phyloP scores from a whole-genome alignment of 768 basidiomycete genomes.

The Leccinum longicurvipes region DNA sequence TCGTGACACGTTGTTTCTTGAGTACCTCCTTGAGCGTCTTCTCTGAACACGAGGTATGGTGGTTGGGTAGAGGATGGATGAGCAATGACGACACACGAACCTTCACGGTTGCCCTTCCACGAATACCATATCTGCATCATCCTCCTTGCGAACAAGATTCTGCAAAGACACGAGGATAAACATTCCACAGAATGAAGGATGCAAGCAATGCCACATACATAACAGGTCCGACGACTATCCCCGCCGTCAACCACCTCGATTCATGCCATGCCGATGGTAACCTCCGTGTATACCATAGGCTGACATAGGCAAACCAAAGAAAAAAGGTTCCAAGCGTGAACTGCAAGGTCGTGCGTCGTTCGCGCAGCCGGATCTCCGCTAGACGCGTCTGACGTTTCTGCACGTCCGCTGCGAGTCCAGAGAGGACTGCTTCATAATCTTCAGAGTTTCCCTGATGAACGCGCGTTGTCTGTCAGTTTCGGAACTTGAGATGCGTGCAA shows the following conservation, averaged over 20 bases:
- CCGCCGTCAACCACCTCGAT: slow-evolving; percentile 36
- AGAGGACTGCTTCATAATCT: slow-evolving; percentile 75
- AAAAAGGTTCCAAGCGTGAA: slow-evolving; percentile 77
- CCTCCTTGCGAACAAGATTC: slow-evolving; percentile 72
- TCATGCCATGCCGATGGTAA: slow-evolving; percentile 40
- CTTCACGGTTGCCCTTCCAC: slow-evolving; percentile 76
- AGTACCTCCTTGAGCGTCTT: slow-evolving; percentile 69
- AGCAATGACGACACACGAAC: slow-evolving; percentile 34
- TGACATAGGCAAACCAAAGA: slow-evolving; percentile 68
- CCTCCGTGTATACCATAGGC: slow-evolving; percentile 65
- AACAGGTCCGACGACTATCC: slow-evolving; percentile 70
- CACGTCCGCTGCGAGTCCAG: slow-evolving; percentile 63
- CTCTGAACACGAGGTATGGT: slow-evolving; percentile 45
- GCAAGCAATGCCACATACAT: slow-evolving; percentile 49
- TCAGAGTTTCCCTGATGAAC: slow-evolving; percentile 35
- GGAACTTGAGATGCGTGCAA: not conserved
- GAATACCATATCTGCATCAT: slow-evolving; percentile 85
- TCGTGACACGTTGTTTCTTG: slow-evolving; percentile 76
- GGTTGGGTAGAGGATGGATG: not conserved
- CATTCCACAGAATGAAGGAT: not conserved
- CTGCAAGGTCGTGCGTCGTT: slow-evolving; percentile 72
- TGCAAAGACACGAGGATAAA: slow-evolving; percentile 21
- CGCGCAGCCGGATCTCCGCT: slow-evolving; percentile 80
- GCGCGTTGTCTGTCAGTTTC: not conserved
- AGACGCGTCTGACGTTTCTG: slow-evolving; percentile 70